phyloP scores from a whole-genome alignment of 306 rosid genomes.

The Luffa acutangula region DNA sequence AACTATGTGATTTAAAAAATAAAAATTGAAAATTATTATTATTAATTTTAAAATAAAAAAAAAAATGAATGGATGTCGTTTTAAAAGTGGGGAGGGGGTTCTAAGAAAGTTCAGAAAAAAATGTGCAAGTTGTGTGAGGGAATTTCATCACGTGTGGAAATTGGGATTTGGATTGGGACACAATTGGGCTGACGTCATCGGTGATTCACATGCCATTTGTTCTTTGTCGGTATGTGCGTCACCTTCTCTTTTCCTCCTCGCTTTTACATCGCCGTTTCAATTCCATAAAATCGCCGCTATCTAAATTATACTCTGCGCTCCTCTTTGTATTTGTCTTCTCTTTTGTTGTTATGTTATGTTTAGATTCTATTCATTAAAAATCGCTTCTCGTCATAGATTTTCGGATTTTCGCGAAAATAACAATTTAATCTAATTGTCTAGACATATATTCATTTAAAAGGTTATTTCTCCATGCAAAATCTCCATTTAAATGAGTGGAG shows the following conservation, averaged over 20 bases:
- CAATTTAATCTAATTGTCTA: too few relatives aligned
- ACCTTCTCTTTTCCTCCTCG: not conserved
- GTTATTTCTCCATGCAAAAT: too few relatives aligned
- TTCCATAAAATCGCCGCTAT: not conserved
- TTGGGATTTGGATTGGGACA: not conserved
- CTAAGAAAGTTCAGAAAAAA: not conserved
- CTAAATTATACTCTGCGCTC: too few relatives aligned
- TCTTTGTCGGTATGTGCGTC: not conserved
- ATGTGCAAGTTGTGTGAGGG: conserved; percentile 3
- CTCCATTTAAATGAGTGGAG: too few relatives aligned
- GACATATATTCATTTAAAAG: too few relatives aligned
- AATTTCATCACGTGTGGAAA: not conserved
- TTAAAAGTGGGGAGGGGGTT: not conserved
- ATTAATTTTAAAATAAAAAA: not conserved
- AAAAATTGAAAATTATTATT: not conserved
- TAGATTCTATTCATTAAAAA: too few relatives aligned
- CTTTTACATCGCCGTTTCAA: not conserved
- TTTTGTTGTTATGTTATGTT: too few relatives aligned
- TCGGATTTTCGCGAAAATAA: too few relatives aligned
- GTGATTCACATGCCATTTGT: not conserved
- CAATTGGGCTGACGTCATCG: not conserved
- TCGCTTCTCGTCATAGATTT: too few relatives aligned
- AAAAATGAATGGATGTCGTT: not conserved
- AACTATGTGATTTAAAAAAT: not conserved
- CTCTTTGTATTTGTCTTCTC: too few relatives aligned